These are phyloP conservation scores for Ilex aquifolium DNA, from an alignment of 257 asterid species.

Conservation along the genomic window DNA sequence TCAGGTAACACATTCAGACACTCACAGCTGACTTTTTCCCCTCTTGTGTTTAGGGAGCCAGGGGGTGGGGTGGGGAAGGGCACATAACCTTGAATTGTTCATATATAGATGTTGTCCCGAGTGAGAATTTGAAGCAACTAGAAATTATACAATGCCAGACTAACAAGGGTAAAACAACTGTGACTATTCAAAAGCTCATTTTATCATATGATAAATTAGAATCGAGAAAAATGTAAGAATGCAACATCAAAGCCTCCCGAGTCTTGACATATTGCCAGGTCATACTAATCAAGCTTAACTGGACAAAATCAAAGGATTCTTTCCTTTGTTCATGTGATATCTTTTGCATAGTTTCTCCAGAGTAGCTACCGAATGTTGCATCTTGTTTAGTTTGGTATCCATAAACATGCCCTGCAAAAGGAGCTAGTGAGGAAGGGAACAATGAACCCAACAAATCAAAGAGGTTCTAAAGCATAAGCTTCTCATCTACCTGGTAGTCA, in stretches of 20 bases:
- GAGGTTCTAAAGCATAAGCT: neutral
- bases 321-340: slow-evolving; percentile 48
- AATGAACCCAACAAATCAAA: neutral
- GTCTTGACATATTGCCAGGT: neutral
- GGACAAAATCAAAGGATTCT: slow-evolving; percentile 60
- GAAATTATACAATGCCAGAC: too few species aligned
- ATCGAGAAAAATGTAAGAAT: too few species aligned
- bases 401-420: slow-evolving; percentile 82
- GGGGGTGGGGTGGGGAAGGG: too few species aligned
- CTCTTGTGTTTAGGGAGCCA: too few species aligned
- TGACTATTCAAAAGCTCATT: too few species aligned
- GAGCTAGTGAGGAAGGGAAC: slow-evolving; percentile 5
- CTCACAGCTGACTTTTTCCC: too few species aligned
- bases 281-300: slow-evolving; percentile 14
- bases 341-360: slow-evolving; percentile 79
- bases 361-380: slow-evolving; percentile 87
- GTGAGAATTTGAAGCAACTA: too few species aligned
- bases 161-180: too few species aligned
- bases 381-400: slow-evolving; percentile 77
- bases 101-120: too few species aligned
- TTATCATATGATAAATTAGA: too few species aligned
- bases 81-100: too few species aligned
- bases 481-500: slow-evolving; percentile 56
- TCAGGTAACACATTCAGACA: too few species aligned
- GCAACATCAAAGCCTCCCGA: neutral